Evolutionary conservation across 2,329 filamentous ascomycete species (phyloP).

Genomic region (Fusarium sororula): DNA sequence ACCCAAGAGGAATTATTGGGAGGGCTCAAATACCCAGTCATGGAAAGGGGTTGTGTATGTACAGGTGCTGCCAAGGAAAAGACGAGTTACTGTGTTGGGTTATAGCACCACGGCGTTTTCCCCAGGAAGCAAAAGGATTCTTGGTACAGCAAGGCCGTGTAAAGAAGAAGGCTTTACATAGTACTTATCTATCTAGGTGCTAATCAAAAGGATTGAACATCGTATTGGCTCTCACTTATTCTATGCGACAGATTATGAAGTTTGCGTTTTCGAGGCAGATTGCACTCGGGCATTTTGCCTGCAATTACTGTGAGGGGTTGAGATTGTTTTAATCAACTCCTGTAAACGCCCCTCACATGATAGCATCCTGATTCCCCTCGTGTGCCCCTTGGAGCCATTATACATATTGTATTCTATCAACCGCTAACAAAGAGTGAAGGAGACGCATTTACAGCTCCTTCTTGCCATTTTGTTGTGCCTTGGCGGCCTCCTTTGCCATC

Average conservation of each 20-base stretch:
- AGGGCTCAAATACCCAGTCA: constrained; percentile 30
- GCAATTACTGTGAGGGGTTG: neutral
- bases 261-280: neutral
- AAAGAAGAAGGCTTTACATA: constrained; percentile 2
- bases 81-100: constrained; percentile 29
- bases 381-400: neutral
- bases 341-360: neutral
- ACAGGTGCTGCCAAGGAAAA: constrained; percentile 23
- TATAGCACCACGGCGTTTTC: constrained; percentile 39
- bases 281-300: neutral
- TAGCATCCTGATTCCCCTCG: neutral
- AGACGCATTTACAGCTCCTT: constrained; percentile 42
- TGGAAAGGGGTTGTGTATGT: constrained; percentile 12
- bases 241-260: neutral
- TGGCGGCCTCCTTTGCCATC: constrained; percentile 77
- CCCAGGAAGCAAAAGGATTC: constrained; percentile 24
- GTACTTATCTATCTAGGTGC: constrained; percentile 4
- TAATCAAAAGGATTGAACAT: constrained; percentile 23
- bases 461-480: constrained; percentile 47
- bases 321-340: neutral
- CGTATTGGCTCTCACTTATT: neutral
- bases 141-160: constrained; percentile 15
- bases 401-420: neutral
- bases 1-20: constrained; percentile 20
- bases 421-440: neutral